Percentiles rank a stretch among this genome's conserved stretches.
Evolutionary conservation across 2,329 filamentous ascomycete species (phyloP).

Genomic region (Diaporthe sp.): DNA sequence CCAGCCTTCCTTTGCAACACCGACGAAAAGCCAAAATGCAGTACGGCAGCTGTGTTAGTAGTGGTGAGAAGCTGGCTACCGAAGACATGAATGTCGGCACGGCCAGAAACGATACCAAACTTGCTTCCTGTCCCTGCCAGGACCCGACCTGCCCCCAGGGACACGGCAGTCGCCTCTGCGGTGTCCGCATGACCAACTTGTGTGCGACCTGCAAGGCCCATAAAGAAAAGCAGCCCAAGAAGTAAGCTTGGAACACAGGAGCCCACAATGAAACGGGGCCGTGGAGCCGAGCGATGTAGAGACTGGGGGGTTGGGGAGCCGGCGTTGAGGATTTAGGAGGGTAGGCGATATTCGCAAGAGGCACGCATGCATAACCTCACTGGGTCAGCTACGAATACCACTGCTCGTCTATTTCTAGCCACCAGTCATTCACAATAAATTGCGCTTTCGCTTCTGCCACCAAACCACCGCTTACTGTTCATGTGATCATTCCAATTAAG

Average conservation of each 20-base stretch:
- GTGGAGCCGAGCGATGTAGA: neutral
- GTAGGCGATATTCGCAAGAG: neutral
- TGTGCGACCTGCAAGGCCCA: neutral
- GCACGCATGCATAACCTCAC: neutral
- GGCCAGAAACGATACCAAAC: neutral
- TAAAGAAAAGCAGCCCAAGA: neutral
- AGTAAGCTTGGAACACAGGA: neutral
- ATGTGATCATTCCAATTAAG: too few species aligned
- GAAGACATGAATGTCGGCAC: neutral
- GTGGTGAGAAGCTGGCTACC: neutral
- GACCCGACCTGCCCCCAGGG: neutral
- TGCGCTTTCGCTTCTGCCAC: too few species aligned
- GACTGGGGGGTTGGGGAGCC: neutral
- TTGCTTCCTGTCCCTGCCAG: neutral
- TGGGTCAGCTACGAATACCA: too few species aligned
- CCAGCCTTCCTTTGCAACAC: neutral
- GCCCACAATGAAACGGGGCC: neutral
- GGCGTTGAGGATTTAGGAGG: neutral
- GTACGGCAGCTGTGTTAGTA: neutral
- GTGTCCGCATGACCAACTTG: neutral
- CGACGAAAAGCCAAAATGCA: neutral
- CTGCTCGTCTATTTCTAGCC: neutral
- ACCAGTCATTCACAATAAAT: too few species aligned
- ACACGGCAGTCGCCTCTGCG: neutral
- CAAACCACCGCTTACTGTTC: accelerated